Conservation (phyloP, 2,329 filamentous ascomycete genomes). For the Xylariaceae sp. region DNA sequence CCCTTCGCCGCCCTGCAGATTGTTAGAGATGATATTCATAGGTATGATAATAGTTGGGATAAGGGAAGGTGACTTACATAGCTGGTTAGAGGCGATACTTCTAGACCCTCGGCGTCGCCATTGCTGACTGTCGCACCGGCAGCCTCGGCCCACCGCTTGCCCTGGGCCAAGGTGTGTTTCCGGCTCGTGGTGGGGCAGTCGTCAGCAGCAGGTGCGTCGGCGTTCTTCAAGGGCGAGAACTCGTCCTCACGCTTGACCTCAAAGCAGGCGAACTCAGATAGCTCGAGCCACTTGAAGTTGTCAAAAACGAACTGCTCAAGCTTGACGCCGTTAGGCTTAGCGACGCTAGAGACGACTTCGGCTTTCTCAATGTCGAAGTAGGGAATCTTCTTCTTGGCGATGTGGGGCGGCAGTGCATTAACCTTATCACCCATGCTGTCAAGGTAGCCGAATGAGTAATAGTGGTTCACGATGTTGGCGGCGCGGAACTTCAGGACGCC, state of each 20-base stretch:
- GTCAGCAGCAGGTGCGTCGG: conserved; percentile 30
- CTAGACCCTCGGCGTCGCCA: conserved; percentile 59
- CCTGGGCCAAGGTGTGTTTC: conserved; percentile 83
- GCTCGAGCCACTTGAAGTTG: conserved; percentile 82
- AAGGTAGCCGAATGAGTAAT: conserved; percentile 93
- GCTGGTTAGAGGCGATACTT: conserved; percentile 88
- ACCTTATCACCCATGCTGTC: conserved; percentile 84
- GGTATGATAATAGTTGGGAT: background rate
- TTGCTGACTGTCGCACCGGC: conserved; percentile 69
- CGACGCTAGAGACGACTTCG: conserved; percentile 65
- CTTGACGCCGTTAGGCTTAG: conserved; percentile 94
- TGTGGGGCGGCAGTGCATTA: conserved; percentile 84
- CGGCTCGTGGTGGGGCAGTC: conserved; percentile 94
- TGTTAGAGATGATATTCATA: conserved; percentile 20
- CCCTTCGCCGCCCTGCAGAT: conserved; percentile 49
- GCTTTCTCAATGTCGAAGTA: conserved; percentile 70
- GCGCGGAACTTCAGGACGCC: conserved; percentile 90
- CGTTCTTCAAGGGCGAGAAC: conserved; percentile 95
- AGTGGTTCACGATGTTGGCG: conserved; percentile 99
- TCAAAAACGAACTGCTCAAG: conserved; percentile 99
- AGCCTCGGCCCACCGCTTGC: conserved; percentile 74
- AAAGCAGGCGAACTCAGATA: conserved; percentile 89
- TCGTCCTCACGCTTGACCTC: conserved; percentile 96
- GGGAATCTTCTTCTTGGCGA: conserved; percentile 98
- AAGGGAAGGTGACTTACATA: conserved; percentile 64